Evolutionary conservation across 768 basidiomycete genomes (phyloP).

Genomic region (Hygrocybe coccinea): DNA sequence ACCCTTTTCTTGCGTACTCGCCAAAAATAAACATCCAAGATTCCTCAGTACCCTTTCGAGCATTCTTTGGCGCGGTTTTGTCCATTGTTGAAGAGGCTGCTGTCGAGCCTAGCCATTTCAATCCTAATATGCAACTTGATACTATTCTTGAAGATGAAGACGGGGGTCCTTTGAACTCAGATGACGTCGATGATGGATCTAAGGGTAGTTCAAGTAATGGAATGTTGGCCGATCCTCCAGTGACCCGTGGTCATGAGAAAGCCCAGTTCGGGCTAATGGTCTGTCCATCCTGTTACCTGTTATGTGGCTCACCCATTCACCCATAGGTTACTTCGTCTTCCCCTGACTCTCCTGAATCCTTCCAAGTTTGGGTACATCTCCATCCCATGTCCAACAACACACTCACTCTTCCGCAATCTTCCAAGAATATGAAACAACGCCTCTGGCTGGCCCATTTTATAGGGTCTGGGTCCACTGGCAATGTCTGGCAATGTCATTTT

Average conservation of each 20-base stretch:
- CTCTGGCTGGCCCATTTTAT: constrained; percentile 19
- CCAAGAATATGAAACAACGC: constrained; percentile 13
- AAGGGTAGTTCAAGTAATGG: constrained; percentile 10
- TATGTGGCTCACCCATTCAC: constrained; percentile 8
- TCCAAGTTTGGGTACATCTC: constrained; percentile 14
- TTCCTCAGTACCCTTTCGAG: constrained; percentile 18
- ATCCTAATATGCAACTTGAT: constrained; percentile 18
- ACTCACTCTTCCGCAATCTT: constrained; percentile 14
- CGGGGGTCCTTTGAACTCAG: constrained; percentile 15
- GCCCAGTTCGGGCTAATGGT: constrained; percentile 11
- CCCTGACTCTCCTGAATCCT: constrained; percentile 13
- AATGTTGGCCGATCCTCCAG: no score
- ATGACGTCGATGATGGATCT: constrained; percentile 14
- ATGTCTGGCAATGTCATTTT: constrained; percentile 20
- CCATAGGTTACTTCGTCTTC: constrained; percentile 15
- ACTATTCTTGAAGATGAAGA: constrained; percentile 16
- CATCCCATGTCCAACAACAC: constrained; percentile 12
- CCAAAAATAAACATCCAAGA: constrained; percentile 16
- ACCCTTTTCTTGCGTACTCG: constrained; percentile 19
- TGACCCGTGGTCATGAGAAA: constrained; percentile 11
- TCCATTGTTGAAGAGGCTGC: constrained; percentile 13
- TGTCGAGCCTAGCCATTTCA: constrained; percentile 12
- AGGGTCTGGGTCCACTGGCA: constrained; percentile 19
- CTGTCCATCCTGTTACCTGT: constrained; percentile 3
- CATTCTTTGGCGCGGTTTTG: constrained; percentile 17